These are phyloP conservation scores for Filosporella fistucella DNA, from an alignment of 495 filamentous ascomycete genomes.

Conservation along the genomic window DNA sequence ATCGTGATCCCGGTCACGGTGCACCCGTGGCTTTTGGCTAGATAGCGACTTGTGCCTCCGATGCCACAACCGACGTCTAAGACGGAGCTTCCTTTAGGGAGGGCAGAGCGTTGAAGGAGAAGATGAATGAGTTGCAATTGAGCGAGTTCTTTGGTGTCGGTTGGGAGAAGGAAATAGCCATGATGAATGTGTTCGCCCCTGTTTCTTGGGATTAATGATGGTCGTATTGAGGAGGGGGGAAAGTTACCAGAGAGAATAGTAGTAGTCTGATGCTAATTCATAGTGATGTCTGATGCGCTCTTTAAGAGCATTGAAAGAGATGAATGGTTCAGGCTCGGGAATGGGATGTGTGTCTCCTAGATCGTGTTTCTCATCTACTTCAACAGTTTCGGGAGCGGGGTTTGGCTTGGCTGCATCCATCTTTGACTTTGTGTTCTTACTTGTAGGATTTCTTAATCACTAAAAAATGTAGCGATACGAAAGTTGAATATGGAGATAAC, in stretches of 20 bases:
- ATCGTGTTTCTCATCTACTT: no score
- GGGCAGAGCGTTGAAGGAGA: conserved; percentile 38
- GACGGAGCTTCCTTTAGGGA: conserved; percentile 30
- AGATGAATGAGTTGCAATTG: conserved; percentile 46
- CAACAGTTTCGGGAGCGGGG: no score
- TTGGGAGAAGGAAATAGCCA: conserved; percentile 43
- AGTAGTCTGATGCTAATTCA: conserved; percentile 52
- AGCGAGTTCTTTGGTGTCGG: conserved; percentile 44
- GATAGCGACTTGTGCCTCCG: conserved; percentile 48
- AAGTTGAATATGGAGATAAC: no score
- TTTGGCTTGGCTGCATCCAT: no score
- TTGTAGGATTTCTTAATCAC: no score
- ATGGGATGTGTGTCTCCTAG: conserved; percentile 39
- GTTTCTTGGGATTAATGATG: not conserved
- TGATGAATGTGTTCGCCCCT: conserved; percentile 62
- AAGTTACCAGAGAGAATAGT: conserved; percentile 43
- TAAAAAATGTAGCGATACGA: no score
- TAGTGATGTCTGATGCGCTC: conserved; percentile 55
- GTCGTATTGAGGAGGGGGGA: not conserved
- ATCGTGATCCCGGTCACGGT: conserved; percentile 53
- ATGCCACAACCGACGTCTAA: conserved; percentile 55
- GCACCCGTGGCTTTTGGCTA: conserved; percentile 40
- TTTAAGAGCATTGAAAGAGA: conserved; percentile 48
- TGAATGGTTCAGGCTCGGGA: conserved; percentile 42
- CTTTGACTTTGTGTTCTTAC: no score